Evolutionary conservation across 164 flowering plant species (phyloP), one percentile per base, ranked within the genome.

Genomic region (Berberis vulgaris): DNA sequence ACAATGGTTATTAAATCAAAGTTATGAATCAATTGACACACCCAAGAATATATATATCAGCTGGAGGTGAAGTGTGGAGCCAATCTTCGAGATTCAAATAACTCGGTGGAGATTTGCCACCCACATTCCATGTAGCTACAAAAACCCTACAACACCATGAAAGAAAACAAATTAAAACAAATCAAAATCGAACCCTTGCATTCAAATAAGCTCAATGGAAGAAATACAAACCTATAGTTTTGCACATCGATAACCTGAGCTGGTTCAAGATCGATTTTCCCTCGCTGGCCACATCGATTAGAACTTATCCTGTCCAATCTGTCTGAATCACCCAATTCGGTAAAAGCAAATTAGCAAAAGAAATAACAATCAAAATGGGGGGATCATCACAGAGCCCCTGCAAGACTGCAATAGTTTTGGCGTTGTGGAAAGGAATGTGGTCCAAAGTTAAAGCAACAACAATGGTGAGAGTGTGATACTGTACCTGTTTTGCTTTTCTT

Each of bases 401-500:
- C 26, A 45, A 63, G 43, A 40, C 26, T 57, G 50, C 45, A 50
- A 69, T 2, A 38, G 43, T 56, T 45, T 64, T 59, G 40, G 11
- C 26, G 59, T 46, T 59, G 39, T 45, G 46, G 13, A 42, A 26
- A 61, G 49, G 4, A 43, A 1, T 41, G 60, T 61, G 69, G 68
- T 54, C 61, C 73, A 65, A 60, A 26, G 26, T 26, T 26, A 26
- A 26, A 26, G 26, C 26, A 26, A 26, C 26, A 26, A 26, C 26
- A 26, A 26, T 26, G 26, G 26, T 26, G 26, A 26, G 26, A 26
- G 26, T 26, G 26, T 60, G 40, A 41, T 44, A 45, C 64, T 44
- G 43, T 40, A 90, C 97, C 94, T 73, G 88, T 90, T 79, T 75
- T 87, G 74, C 85, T 90, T 75, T 86, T 90, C 80, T 87, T 90